These are phyloP conservation scores for Colletotrichum neosansevieriae DNA, from an alignment of 2,329 filamentous ascomycete species.

Conservation along the genomic window DNA sequence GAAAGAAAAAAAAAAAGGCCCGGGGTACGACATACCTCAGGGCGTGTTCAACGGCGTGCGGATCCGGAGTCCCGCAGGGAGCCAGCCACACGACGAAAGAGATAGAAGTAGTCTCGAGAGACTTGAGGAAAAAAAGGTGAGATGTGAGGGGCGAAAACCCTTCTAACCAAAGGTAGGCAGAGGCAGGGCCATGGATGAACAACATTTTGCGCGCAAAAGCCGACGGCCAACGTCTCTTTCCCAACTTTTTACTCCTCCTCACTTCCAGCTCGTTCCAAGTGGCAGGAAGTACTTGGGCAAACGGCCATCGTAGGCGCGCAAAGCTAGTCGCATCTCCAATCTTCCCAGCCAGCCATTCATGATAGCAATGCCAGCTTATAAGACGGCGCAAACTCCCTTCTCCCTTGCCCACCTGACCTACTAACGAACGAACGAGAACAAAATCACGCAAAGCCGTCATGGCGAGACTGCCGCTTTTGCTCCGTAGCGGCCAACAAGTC, in stretches of 20 bases:
- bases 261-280: not conserved
- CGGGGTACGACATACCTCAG: constrained; percentile 5
- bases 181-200: not conserved
- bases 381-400: not conserved
- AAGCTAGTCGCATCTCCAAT: not conserved
- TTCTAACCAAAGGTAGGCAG: constrained; percentile 3
- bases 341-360: constrained; percentile 19
- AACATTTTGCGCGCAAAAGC: constrained; percentile 1
- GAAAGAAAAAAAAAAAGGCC: not conserved
- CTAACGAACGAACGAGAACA: not conserved
- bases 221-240: not conserved
- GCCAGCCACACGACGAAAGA: not conserved
- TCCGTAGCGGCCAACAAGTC: constrained; percentile 6
- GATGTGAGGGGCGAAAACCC: constrained; percentile 11
- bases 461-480: constrained; percentile 18
- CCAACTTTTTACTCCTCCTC: not conserved
- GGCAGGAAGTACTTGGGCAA: constrained; percentile 16
- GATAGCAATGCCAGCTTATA: not conserved
- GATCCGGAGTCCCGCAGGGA: constrained; percentile 17
- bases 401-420: constrained; percentile 21
- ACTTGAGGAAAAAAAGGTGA: not conserved
- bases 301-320: constrained; percentile 11
- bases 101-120: not conserved
- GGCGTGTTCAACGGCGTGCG: constrained; percentile 29
- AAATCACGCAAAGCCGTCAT: constrained; percentile 8